Conservation (phyloP, 495 filamentous ascomycete species). For the Neurospora sp. region DNA sequence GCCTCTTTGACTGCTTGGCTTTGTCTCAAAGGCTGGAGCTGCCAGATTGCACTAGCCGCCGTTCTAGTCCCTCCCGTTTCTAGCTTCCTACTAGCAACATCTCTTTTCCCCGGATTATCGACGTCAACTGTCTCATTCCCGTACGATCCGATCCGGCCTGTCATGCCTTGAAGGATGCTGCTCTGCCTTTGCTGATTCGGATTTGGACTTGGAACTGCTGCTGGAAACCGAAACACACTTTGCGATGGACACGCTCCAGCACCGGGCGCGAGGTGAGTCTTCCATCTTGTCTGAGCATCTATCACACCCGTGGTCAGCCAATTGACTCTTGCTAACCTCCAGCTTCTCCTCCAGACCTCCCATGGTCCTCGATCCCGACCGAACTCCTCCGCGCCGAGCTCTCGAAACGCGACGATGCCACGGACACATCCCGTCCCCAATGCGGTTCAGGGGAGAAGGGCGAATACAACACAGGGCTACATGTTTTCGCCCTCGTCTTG, state of each 20-base stretch:
- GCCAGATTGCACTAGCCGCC: not conserved
- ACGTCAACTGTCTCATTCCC: not conserved
- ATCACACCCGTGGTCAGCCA: not conserved
- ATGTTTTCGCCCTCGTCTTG: constrained; percentile 69
- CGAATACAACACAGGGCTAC: constrained; percentile 54
- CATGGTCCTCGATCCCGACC: constrained; percentile 41
- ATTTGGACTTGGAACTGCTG: not conserved
- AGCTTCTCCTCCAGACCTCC: constrained; percentile 7
- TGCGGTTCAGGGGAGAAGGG: constrained; percentile 54
- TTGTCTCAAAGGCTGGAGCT: not conserved
- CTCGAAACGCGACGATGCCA: constrained; percentile 27
- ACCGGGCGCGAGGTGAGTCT: constrained; percentile 8
- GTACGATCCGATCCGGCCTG: not conserved
- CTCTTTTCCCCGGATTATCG: not conserved
- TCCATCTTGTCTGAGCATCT: not conserved
- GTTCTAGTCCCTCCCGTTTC: not conserved
- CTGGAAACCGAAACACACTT: not conserved
- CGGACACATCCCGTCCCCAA: constrained; percentile 31
- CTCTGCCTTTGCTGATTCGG: not conserved
- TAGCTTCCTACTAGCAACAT: not conserved
- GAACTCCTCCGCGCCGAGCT: constrained; percentile 42
- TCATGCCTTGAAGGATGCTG: not conserved
- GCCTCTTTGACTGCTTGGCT: not conserved
- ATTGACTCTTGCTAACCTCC: constrained; percentile 1
- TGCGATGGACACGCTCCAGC: constrained; percentile 9